Base-by-base conservation (phyloP, 2,329 filamentous ascomycete species). In the Pestalotiopsis sp. region DNA sequence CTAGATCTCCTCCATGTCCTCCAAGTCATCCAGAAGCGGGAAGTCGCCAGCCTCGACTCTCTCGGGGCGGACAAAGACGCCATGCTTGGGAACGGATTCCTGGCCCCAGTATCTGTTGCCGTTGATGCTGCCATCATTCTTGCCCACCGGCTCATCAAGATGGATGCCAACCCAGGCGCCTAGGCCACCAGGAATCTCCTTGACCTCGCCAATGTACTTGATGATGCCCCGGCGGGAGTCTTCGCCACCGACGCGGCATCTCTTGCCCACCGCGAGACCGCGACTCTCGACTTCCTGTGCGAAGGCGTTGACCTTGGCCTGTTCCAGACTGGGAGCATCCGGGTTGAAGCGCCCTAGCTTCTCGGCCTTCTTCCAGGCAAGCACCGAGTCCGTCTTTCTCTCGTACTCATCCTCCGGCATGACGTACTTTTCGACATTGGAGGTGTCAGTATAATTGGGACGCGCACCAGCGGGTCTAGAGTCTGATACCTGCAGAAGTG, bases 281-380 rank as follows among this genome's bases (percentile, higher is more conserved):
- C 91, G 89, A 67, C 87, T 86, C 72, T 87, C 83, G 72, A 97
- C 85, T 76, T 97, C 93, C 68, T 88, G 87, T 72, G 90, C 86
- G 57, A 91, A 86, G 52, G 91, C 90, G 17, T 88, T 86, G 68
- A 92, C 83, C 78, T 93, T 93, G 71, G 93, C 88, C 77, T 93
- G 86, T 78, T 94, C 91, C 25, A 92, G 88, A 70, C 86, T 89
- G 20, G 92, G 90, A 7, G 94, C 93, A 74, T 91, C 86, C 13
- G 96, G 96, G 78, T 98, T 94, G 81, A 99, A 99, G 45, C 96
- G 93, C 65, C 96, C 96, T n/a, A 98, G 89, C 79, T 97, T 95
- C 80, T 97, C 91, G n/a, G 90, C 85, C 83, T 93, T 95, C 83
- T 99, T 99, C 94, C 94, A 98, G 5, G 95, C 93, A 27, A 98